Conservation (phyloP, 106 monocot genomes). For the Chionographis japonica region DNA sequence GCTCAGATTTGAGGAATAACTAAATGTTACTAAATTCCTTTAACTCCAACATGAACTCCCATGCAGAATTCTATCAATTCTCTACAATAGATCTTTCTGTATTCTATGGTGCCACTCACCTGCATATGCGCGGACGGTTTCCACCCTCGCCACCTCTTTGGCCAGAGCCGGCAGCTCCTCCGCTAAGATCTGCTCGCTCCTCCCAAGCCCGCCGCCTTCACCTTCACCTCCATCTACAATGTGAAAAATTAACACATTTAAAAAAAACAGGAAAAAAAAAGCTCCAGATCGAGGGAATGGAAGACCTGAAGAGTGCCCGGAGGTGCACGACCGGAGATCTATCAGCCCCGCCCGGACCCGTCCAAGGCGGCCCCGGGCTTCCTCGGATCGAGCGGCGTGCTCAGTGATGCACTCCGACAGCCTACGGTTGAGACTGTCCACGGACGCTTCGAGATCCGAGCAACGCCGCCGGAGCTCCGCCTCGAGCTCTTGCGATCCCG, state of each 20-base stretch:
- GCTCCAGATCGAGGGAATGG: neutral
- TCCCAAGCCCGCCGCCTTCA: constrained; percentile 17
- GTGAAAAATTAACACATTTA: neutral
- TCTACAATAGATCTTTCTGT: too few relatives aligned
- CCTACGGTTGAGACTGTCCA: constrained; percentile 43
- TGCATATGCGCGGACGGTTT: constrained; percentile 72
- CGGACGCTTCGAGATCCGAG: constrained; percentile 49
- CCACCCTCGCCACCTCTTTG: constrained; percentile 83
- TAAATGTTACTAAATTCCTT: too few relatives aligned
- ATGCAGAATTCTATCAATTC: too few relatives aligned
- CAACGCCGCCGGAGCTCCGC: constrained; percentile 45
- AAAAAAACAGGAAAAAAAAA: neutral
- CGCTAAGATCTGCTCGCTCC: constrained; percentile 41
- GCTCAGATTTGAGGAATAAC: too few relatives aligned
- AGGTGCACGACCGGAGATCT: constrained; percentile 24
- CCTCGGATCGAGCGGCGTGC: constrained; percentile 35
- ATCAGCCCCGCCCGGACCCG: constrained; percentile 31
- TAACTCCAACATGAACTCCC: too few relatives aligned
- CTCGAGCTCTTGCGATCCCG: constrained; percentile 26
- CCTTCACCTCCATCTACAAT: constrained; percentile 20
- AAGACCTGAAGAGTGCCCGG: constrained; percentile 17
- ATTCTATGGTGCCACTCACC: constrained; percentile 26
- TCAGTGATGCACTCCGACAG: constrained; percentile 30
- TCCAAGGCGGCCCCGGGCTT: constrained; percentile 16
- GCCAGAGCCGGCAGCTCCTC: constrained; percentile 76